phyloP scores from a whole-genome alignment of 1,284 basidiomycete genomes.

The Lentinula novae-zelandiae region DNA sequence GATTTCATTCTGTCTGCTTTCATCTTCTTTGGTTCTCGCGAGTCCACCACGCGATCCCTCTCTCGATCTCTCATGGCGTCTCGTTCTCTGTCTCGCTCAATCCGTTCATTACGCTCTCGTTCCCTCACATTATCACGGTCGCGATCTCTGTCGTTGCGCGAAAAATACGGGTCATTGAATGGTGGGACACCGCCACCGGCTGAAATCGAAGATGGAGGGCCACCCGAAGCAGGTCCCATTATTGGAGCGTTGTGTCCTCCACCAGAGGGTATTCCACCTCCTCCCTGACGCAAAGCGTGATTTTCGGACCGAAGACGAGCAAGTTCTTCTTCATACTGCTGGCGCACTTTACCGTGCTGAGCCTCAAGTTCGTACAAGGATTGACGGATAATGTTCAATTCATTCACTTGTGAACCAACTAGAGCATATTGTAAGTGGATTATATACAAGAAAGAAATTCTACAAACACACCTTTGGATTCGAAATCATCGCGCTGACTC shows the following conservation, averaged over 20 bases:
- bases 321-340: constrained; percentile 59
- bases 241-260: constrained; percentile 21
- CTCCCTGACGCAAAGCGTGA: constrained; percentile 38
- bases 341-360: constrained; percentile 52
- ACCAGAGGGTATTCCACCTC: constrained; percentile 8
- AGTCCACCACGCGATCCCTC: constrained; percentile 18
- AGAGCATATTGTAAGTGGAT: not conserved
- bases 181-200: constrained; percentile 24
- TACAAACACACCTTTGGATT: constrained; percentile 68
- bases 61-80: constrained; percentile 20
- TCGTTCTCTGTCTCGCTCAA: constrained; percentile 20
- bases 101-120: constrained; percentile 18
- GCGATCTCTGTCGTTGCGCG: constrained; percentile 27
- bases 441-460: not conserved
- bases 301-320: constrained; percentile 63
- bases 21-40: constrained; percentile 28
- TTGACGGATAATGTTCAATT: constrained; percentile 49
- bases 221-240: constrained; percentile 25
- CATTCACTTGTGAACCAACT: constrained; percentile 40
- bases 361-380: constrained; percentile 59
- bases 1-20: constrained; percentile 38
- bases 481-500: constrained; percentile 85
- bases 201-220: constrained; percentile 24
- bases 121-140: constrained; percentile 20
- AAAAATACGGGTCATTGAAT: constrained; percentile 35